These are phyloP conservation scores for Isoetes taiwanensis DNA, from an alignment of 75 land plant genomes.

Conservation along the genomic window DNA sequence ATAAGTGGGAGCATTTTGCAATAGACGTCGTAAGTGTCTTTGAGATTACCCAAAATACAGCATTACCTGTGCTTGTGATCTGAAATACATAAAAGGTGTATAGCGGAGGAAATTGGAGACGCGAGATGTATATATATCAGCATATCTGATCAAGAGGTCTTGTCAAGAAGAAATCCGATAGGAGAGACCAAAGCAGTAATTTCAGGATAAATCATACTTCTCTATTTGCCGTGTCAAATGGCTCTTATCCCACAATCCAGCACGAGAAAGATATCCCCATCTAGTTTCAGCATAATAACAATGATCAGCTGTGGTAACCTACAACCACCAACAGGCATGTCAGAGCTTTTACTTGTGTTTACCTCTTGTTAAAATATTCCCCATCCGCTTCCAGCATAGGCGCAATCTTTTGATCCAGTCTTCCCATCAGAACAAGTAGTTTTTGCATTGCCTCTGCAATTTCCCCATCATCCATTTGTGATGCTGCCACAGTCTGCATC, in stretches of 20 bases:
- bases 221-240: slow-evolving; percentile 94
- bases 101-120: slow-evolving; percentile 87
- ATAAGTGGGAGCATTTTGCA: too few relatives aligned
- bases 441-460: slow-evolving; percentile 45
- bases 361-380: slow-evolving; percentile 78
- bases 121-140: slow-evolving; percentile 92
- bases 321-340: not conserved
- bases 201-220: slow-evolving; percentile 40
- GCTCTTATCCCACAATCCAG: slow-evolving; percentile 97
- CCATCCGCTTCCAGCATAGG: slow-evolving; percentile 96
- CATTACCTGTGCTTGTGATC: slow-evolving; percentile 92
- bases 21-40: too few relatives aligned
- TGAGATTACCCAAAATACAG: too few relatives aligned
- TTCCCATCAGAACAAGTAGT: slow-evolving; percentile 4
- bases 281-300: slow-evolving; percentile 20
- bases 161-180: not conserved
- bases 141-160: slow-evolving; percentile 49
- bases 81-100: slow-evolving; percentile 95
- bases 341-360: not conserved
- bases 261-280: slow-evolving; percentile 95
- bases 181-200: not conserved
- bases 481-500: slow-evolving; percentile 59
- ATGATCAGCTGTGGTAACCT: not conserved
- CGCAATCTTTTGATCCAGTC: slow-evolving; percentile 67
- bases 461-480: slow-evolving; percentile 64